phyloP scores from a whole-genome alignment of 2,329 filamentous ascomycete genomes.

The Hypocreales sp. region DNA sequence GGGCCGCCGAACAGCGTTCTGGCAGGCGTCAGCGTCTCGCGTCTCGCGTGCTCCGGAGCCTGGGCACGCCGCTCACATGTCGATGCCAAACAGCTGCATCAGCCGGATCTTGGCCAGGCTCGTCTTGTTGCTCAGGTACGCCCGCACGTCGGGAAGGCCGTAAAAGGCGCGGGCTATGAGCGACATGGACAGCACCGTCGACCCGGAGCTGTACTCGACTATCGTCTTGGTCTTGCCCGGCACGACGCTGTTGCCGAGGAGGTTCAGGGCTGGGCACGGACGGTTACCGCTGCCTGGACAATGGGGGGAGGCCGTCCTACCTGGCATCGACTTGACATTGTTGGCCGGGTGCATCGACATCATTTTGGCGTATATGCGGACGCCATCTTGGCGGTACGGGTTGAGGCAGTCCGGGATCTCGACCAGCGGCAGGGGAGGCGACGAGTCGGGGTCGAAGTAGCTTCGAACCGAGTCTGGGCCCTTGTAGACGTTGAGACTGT shows the following conservation, averaged over 20 bases:
- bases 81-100: constrained; percentile 43
- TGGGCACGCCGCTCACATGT: constrained; percentile 20
- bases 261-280: constrained; percentile 36
- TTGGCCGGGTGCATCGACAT: constrained; percentile 49
- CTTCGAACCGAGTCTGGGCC: constrained; percentile 39
- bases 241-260: constrained; percentile 16
- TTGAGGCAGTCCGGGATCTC: constrained; percentile 43
- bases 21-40: background rate
- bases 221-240: constrained; percentile 30
- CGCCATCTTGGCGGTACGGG: constrained; percentile 38
- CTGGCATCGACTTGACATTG: constrained; percentile 49
- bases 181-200: constrained; percentile 44
- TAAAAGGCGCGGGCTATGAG: constrained; percentile 36
- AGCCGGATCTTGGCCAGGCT: constrained; percentile 33
- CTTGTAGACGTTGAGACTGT: constrained; percentile 36
- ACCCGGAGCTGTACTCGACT: constrained; percentile 46
- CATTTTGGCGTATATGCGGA: constrained; percentile 51
- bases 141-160: constrained; percentile 32
- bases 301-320: constrained; percentile 11
- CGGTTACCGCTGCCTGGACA: background rate
- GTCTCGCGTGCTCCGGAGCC: no score
- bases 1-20: constrained; percentile 42
- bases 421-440: constrained; percentile 43
- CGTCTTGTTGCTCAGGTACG: constrained; percentile 44
- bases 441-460: constrained; percentile 43